phyloP scores from a whole-genome alignment of 148 eudicot species.

The Arctostaphylos glauca region DNA sequence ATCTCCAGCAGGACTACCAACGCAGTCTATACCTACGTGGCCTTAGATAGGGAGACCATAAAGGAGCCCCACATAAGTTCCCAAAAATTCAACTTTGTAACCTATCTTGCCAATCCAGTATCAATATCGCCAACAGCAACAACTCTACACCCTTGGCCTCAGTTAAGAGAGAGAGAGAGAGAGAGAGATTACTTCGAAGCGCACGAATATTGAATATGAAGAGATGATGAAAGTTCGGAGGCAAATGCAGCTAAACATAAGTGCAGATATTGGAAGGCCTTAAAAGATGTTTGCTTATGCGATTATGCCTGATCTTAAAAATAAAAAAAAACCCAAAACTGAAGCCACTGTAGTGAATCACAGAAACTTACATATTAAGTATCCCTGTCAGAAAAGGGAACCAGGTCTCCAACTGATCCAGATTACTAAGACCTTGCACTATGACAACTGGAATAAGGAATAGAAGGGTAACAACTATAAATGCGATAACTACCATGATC shows the following conservation, averaged over 20 bases:
- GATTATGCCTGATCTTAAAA: background rate
- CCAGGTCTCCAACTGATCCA: constrained; percentile 66
- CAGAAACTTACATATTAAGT: constrained; percentile 55
- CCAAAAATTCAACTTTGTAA: background rate
- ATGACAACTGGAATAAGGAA: constrained; percentile 73
- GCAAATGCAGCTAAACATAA: background rate
- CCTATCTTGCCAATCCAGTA: background rate
- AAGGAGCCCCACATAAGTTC: background rate
- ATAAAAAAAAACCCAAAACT: background rate
- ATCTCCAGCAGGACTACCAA: background rate
- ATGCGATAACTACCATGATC: constrained; percentile 45
- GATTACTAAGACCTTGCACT: constrained; percentile 86
- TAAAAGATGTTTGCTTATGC: background rate
- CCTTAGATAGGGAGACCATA: too few relatives aligned
- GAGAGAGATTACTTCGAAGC: background rate
- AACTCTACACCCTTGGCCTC: background rate
- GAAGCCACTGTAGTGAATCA: background rate
- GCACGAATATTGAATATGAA: background rate
- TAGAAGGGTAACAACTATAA: constrained; percentile 47
- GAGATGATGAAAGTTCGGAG: background rate
- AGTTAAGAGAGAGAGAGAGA: background rate
- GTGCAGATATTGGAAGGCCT: background rate
- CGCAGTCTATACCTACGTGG: too few relatives aligned
- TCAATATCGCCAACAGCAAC: background rate
- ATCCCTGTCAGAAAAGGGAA: constrained; percentile 68